Evolutionary conservation across 306 rosid genomes (phyloP), one percentile per base, ranked within the genome.

Genomic region (Casuarina cunninghamiana): DNA sequence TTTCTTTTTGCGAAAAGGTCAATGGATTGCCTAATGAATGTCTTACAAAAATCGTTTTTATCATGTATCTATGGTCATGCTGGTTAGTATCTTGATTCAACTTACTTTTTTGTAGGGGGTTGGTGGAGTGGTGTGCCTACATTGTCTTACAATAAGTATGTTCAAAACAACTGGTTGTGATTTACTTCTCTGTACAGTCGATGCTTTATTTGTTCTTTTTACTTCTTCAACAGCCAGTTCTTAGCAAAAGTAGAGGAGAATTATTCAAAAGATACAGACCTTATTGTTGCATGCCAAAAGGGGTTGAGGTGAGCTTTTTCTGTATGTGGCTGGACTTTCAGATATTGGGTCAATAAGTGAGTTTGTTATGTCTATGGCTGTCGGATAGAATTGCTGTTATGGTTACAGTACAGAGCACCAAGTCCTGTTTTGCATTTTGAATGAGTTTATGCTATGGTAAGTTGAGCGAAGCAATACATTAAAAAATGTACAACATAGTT

Each of bases 71-170:
- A 3, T 54, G 37, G 3, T 35, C 71, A 2, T 80, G 75, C 35
- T 38, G 35, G 71, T 66, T 82, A 17, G 55, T 82, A 67, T 83
- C 82, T 73, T 58, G 74, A 66, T 58, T 45, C 69, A 51, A 80
- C 76, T 77, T 42, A 51, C 54, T 62, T 66, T 85, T 77, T 41
- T 80, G 79, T 75, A 92, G 97, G 97, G 75, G 98, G 97, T 73
- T 95, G 98, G 97, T 95, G 98, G 97, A 95, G 98, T 75, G 97
- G 98, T 32, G 81, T 84, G 81, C 96, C 97, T 80, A 91, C 89
- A 5, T 83, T 92, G 78, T 88, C 98, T 55, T 91, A 87, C 81
- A 88, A 89, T 51, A 80, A 86, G 98, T 92, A 78, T 53, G 79
- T 62, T 45, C 37, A 51, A 69, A 77, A 72, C 53, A 62, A 11